phyloP scores from a whole-genome alignment of 2,329 filamentous ascomycete species.

The Apiospora arundinis region DNA sequence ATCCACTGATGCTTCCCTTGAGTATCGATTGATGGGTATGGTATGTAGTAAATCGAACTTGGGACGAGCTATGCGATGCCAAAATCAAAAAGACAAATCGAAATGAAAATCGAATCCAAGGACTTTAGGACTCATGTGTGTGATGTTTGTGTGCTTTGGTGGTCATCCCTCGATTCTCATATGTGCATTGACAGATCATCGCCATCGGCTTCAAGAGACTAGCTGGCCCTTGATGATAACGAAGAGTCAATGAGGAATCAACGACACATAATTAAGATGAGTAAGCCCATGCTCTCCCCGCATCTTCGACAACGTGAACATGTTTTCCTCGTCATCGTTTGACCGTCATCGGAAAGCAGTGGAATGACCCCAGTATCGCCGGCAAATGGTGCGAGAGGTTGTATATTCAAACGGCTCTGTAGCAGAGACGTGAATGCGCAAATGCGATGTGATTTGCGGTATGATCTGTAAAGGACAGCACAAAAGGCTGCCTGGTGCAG shows the following conservation, averaged over 20 bases:
- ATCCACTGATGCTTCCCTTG: not conserved
- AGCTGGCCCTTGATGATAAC: not conserved
- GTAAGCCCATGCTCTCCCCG: not conserved
- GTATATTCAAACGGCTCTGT: not conserved
- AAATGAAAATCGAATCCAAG: slow-evolving; percentile 21
- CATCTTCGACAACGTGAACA: not conserved
- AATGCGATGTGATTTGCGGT: not conserved
- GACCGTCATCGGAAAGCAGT: slow-evolving; percentile 21
- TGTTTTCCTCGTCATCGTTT: slow-evolving; percentile 21
- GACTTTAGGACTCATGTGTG: slow-evolving; percentile 1
- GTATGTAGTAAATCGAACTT: slow-evolving; percentile 18
- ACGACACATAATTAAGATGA: not conserved
- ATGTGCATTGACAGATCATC: not conserved
- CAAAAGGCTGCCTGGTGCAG: not conserved
- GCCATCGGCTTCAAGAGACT: not conserved
- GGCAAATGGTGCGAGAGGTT: not conserved
- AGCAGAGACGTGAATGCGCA: not conserved
- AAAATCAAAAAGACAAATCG: slow-evolving; percentile 18
- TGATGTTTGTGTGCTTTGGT: not conserved
- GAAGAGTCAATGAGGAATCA: not conserved
- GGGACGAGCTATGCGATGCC: slow-evolving; percentile 16
- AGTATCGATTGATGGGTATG: slow-evolving; percentile 9
- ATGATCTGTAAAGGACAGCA: not conserved
- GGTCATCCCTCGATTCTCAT: not conserved
- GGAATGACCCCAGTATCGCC: not conserved